A percentile compares a stretch with the other conserved stretches of the same genome.
phyloP scores from a whole-genome alignment of 1,284 basidiomycete species.

The Pisolithus thermaeus region DNA sequence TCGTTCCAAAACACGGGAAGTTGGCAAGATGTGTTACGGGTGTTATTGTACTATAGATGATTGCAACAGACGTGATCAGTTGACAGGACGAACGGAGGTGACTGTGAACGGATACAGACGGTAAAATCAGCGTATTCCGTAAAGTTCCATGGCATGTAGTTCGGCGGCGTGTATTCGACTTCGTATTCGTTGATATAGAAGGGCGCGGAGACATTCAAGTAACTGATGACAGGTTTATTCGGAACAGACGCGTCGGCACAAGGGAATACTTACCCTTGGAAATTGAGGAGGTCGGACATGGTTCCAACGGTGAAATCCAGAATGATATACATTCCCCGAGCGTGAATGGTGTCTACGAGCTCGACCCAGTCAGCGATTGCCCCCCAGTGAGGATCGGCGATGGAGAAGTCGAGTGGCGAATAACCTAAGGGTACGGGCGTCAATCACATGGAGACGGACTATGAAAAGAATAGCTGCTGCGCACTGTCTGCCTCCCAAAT shows the following conservation, averaged over 20 bases:
- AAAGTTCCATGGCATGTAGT: slow-evolving; percentile 80
- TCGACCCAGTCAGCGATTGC: slow-evolving; percentile 72
- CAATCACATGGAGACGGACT: slow-evolving; percentile 3
- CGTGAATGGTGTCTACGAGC: slow-evolving; percentile 72
- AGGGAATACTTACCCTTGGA: slow-evolving; percentile 53
- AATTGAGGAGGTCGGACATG: slow-evolving; percentile 83
- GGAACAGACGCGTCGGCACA: slow-evolving; percentile 7
- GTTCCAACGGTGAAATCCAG: slow-evolving; percentile 90
- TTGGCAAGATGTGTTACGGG: slow-evolving; percentile 66
- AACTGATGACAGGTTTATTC: slow-evolving; percentile 37
- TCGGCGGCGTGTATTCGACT: slow-evolving; percentile 70
- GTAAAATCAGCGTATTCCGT: slow-evolving; percentile 78
- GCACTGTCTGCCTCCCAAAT: slow-evolving; percentile 90
- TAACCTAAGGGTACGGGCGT: slow-evolving; percentile 52
- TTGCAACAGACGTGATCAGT: slow-evolving; percentile 3
- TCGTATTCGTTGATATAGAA: slow-evolving; percentile 74
- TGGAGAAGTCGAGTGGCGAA: slow-evolving; percentile 84
- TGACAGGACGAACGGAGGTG: not conserved
- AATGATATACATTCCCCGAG: slow-evolving; percentile 84
- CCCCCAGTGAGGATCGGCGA: slow-evolving; percentile 89
- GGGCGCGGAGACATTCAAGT: slow-evolving; percentile 73
- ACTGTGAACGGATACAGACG: slow-evolving; percentile 32
- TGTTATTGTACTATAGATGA: slow-evolving; percentile 47
- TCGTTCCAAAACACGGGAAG: slow-evolving; percentile 79
- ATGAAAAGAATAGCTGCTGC: slow-evolving; percentile 28